Evolutionary conservation across 2,329 filamentous ascomycete genomes (phyloP).

Genomic region (Lomentospora prolificans): DNA sequence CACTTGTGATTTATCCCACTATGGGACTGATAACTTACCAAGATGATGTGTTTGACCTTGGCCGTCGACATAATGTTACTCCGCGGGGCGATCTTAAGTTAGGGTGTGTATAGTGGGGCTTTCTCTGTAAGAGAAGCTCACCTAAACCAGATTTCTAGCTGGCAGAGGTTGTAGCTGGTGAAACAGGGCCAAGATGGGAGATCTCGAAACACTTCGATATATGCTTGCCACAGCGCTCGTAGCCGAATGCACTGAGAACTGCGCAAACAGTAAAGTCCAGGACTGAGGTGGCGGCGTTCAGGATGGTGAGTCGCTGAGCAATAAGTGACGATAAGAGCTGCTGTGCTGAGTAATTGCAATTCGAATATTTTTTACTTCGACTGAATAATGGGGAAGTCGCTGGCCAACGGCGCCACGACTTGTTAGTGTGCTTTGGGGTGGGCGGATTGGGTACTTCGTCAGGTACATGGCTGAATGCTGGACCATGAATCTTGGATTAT

Average conservation of each 20-base stretch:
- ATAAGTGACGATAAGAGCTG: not conserved
- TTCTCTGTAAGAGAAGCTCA: not conserved
- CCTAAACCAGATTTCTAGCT: not conserved
- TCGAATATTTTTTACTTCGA: not conserved
- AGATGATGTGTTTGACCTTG: slow-evolving; percentile 66
- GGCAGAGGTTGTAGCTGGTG: not conserved
- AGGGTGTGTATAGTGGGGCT: not conserved
- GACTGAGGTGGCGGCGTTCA: not conserved
- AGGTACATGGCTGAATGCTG: too few species aligned
- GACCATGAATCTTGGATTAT: too few species aligned
- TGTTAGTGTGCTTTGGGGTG: too few species aligned
- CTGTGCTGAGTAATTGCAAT: not conserved
- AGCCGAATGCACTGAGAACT: too few species aligned
- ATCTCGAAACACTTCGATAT: too few species aligned
- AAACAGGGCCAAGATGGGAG: not conserved
- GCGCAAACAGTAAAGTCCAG: not conserved
- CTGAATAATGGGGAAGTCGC: not conserved
- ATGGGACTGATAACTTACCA: too few species aligned
- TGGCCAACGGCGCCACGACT: not conserved
- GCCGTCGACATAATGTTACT: slow-evolving; percentile 11
- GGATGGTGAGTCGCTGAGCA: not conserved
- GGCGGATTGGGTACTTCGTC: not conserved
- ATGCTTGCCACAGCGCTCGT: too few species aligned
- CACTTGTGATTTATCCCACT: too few species aligned
- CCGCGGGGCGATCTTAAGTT: not conserved